Evolutionary conservation across 2,329 filamentous ascomycete species (phyloP).

Genomic region (Beauveria australis): DNA sequence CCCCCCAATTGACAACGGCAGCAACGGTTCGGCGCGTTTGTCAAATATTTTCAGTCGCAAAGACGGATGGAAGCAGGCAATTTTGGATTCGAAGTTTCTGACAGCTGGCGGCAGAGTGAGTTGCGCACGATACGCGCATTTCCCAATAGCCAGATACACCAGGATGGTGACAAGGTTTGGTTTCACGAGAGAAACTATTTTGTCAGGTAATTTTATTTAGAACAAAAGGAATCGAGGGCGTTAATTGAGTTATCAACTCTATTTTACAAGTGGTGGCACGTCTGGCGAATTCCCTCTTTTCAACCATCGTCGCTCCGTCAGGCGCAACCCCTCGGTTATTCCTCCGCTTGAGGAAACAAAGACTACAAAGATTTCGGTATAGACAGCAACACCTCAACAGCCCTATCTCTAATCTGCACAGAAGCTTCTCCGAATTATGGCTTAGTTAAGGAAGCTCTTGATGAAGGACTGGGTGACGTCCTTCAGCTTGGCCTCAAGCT

Average conservation of each 20-base stretch:
- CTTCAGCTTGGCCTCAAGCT: constrained; percentile 74
- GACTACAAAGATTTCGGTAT: constrained; percentile 35
- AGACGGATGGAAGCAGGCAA: background rate
- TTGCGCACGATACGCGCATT: background rate
- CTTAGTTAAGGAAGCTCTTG: constrained; percentile 69
- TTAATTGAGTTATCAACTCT: constrained; percentile 54
- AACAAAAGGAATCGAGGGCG: constrained; percentile 54
- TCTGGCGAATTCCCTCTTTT: constrained; percentile 37
- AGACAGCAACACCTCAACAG: constrained; percentile 35
- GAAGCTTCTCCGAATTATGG: constrained; percentile 20
- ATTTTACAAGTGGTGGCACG: constrained; percentile 54
- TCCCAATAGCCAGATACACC: background rate
- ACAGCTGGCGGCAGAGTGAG: background rate
- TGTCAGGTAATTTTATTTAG: constrained; percentile 17
- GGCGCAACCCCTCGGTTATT: constrained; percentile 37
- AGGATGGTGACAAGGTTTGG: background rate
- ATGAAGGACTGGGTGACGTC: constrained; percentile 73
- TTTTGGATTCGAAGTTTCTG: background rate
- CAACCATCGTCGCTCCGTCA: constrained; percentile 36
- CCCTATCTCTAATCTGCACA: constrained; percentile 23
- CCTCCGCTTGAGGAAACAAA: constrained; percentile 39
- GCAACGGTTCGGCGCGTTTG: background rate
- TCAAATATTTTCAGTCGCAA: background rate
- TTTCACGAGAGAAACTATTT: background rate
- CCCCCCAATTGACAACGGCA: background rate